These are phyloP conservation scores for Conidiobolus incongruus DNA, from an alignment of 371 early-diverging fungal genomes.

Conservation along the genomic window DNA sequence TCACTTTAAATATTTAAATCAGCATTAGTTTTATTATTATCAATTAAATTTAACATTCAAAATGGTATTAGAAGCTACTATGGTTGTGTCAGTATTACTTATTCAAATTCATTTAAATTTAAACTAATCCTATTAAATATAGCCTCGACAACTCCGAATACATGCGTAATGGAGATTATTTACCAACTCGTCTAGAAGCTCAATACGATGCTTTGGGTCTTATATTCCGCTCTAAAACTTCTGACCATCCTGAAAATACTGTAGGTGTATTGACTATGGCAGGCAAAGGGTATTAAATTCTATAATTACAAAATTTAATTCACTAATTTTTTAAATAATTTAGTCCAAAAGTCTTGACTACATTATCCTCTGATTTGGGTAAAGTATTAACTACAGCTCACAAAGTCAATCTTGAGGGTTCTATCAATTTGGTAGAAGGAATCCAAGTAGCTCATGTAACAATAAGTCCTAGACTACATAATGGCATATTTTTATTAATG, in stretches of 20 bases:
- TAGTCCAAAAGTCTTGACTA: constrained; percentile 87
- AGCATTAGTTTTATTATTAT: too few species aligned
- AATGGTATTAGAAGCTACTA: constrained; percentile 55
- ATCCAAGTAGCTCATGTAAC: constrained; percentile 92
- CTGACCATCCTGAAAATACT: constrained; percentile 86
- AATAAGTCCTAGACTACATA: background rate
- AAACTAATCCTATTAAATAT: background rate
- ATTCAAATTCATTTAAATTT: background rate
- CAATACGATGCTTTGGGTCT: constrained; percentile 88
- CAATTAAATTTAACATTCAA: background rate
- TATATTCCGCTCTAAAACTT: constrained; percentile 78
- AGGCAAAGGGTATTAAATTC: constrained; percentile 36
- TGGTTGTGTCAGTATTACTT: constrained; percentile 26
- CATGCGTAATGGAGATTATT: constrained; percentile 97
- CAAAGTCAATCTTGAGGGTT: constrained; percentile 45
- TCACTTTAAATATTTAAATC: too few species aligned
- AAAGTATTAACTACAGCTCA: constrained; percentile 76
- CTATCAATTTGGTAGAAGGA: constrained; percentile 53
- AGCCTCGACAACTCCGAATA: constrained; percentile 97
- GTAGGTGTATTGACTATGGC: constrained; percentile 94
- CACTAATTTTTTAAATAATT: background rate
- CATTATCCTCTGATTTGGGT: constrained; percentile 75
- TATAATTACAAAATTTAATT: background rate
- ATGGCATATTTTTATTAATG: background rate
- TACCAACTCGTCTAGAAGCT: constrained; percentile 81